Evolutionary conservation across 108 stramenopile genomes (phyloP), one percentile per base, ranked within the genome.

Genomic region (Nitzschia sp.): DNA sequence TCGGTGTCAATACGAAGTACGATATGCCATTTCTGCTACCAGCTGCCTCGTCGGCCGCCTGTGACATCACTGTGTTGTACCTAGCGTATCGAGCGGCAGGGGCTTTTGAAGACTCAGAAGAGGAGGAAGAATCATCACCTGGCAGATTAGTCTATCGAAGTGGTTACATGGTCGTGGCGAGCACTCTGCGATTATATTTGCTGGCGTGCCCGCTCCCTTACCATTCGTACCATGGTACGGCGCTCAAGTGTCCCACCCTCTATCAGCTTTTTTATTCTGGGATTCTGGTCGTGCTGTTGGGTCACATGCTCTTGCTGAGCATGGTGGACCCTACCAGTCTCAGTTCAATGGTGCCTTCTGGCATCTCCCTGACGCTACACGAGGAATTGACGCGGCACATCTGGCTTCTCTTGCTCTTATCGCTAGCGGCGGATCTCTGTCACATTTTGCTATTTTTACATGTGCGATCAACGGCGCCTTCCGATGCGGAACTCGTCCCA

Each of bases 361-460:
- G 5, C 30, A 36, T 21, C n/a, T 27, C 52, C 35, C 59, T 58
- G 11, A 45, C 55, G 19, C 9, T 30, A 19, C 76, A 81, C 44
- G 72, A 72, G 11, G 16, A 56, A 46, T 28, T 65, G 5, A 74
- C 73, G 16, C 69, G 78, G 59, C 66, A 71, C 41, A 44, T 81
- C 8, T 93, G 89, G 89, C 72, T 75, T 2, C 48, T 87, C 15
- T 53, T 91, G 50, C 41, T 83, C 13, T 45, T 89, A 16, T 79
- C 85, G 0, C 34, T 90, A 8, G 44, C 84, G 9, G 73, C 84
- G 3, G 85, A 69, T 21, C 31, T 80, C 8, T 78, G 85, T n/a
- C 92, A 93, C 64, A 66, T 87, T 57, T 44, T 88, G n/a, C 60
- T 93, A 50, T 76, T 93, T 25, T 65, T 84, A 15, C 92, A 93